Percentiles rank a stretch among this genome's conserved stretches.
phyloP scores from a whole-genome alignment of 2,329 filamentous ascomycete species.

The Diaporthe vaccinii region DNA sequence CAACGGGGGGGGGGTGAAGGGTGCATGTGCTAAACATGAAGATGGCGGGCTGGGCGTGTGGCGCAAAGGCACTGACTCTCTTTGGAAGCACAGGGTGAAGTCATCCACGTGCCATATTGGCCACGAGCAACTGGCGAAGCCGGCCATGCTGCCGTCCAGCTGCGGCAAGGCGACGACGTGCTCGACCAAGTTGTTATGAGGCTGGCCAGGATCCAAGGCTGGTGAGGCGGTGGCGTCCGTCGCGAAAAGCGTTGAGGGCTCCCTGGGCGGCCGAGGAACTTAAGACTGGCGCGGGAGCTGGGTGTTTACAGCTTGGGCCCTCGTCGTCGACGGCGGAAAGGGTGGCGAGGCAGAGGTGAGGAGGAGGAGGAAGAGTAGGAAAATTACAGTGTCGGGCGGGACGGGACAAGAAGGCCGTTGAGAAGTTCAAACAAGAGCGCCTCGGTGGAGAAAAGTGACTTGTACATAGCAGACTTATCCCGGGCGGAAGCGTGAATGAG shows the following conservation, averaged over 20 bases:
- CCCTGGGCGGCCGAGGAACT: conserved; percentile 4
- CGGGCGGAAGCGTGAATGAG: background rate
- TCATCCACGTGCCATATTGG: conserved; percentile 75
- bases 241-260: conserved; percentile 27
- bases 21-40: conserved; percentile 28
- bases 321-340: background rate
- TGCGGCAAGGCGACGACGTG: conserved; percentile 3
- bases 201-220: conserved; percentile 2
- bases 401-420: conserved; percentile 8
- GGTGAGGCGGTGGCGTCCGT: conserved; percentile 6
- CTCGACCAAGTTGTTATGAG: background rate
- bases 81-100: conserved; percentile 73
- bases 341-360: background rate
- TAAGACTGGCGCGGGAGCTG: conserved; percentile 9
- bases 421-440: conserved; percentile 14
- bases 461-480: conserved; percentile 26
- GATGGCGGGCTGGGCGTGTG: conserved; percentile 23
- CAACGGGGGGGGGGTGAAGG: conserved; percentile 9
- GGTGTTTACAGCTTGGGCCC: conserved; percentile 9
- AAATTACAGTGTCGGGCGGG: background rate
- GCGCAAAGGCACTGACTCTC: conserved; percentile 66
- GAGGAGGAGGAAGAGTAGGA: background rate
- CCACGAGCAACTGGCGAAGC: conserved; percentile 68
- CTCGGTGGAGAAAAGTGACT: conserved; percentile 27
- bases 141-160: conserved; percentile 50